A percentile compares a stretch with the other conserved stretches of the same genome.
Conservation (phyloP, 2,329 filamentous ascomycete genomes). For the Xenoacremonium recifei region DNA sequence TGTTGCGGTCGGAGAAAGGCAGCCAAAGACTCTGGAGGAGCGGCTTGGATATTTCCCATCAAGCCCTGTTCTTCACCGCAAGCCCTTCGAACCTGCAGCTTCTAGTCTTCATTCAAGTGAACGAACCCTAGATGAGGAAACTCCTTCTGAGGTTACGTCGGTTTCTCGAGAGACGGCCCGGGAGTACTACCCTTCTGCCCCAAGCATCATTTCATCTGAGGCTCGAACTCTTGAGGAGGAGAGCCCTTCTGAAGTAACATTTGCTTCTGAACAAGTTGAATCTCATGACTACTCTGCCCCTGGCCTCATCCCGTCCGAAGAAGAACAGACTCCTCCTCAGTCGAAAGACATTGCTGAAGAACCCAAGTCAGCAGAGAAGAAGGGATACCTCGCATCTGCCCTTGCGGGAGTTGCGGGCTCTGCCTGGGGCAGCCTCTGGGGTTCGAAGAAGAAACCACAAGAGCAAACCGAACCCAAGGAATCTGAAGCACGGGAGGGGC, state of each 20-base stretch:
- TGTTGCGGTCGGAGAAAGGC: not conserved
- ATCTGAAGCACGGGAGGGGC: not conserved
- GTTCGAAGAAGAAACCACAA: slow-evolving; percentile 3
- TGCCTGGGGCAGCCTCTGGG: slow-evolving; percentile 20
- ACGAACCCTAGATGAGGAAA: not conserved
- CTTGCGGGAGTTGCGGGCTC: slow-evolving; percentile 11
- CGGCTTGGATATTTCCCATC: slow-evolving; percentile 4
- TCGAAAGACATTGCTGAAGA: too few relatives aligned
- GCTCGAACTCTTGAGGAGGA: too few relatives aligned
- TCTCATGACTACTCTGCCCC: too few relatives aligned
- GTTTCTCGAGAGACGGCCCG: not conserved
- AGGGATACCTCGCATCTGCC: slow-evolving; percentile 21
- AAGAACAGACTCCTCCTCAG: too few relatives aligned
- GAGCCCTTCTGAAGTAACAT: too few relatives aligned
- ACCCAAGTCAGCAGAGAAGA: slow-evolving; percentile 12
- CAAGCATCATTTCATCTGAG: too few relatives aligned
- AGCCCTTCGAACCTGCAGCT: too few relatives aligned
- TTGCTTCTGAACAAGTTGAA: too few relatives aligned
- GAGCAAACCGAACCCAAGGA: slow-evolving; percentile 1
- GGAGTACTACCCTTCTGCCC: not conserved
- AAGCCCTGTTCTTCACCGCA: slow-evolving; percentile 2
- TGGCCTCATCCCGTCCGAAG: too few relatives aligned
- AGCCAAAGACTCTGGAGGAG: not conserved
- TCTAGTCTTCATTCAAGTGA: too few relatives aligned
- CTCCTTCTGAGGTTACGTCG: not conserved